A percentile compares a stretch with the other conserved stretches of the same genome.
Conservation (phyloP, 2,329 filamentous ascomycete species). For the Alternaria brassicae region DNA sequence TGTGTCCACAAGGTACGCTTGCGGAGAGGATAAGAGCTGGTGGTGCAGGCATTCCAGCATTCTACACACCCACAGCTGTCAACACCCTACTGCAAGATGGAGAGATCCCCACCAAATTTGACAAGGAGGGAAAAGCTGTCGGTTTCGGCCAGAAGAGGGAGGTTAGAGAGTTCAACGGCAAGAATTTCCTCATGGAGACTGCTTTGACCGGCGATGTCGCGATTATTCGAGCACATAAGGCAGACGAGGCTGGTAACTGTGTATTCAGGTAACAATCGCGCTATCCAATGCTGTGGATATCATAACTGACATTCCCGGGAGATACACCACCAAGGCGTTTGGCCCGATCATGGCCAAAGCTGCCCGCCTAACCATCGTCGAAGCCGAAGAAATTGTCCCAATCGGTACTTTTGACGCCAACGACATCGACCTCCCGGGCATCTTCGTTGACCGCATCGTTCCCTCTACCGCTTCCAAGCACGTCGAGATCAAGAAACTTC, state of each 20-base stretch:
- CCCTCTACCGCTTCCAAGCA: conserved; percentile 78
- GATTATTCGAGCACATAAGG: conserved; percentile 78
- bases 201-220: conserved; percentile 78
- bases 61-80: conserved; percentile 76
- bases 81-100: conserved; percentile 72
- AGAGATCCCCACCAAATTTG: conserved; percentile 69
- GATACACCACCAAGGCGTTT: conserved; percentile 50
- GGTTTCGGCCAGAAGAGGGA: conserved; percentile 72
- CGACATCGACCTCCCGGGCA: conserved; percentile 84
- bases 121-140: conserved; percentile 64
- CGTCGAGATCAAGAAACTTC: conserved; percentile 66
- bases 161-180: conserved; percentile 74
- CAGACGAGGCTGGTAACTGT: conserved; percentile 78
- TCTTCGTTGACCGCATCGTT: conserved; percentile 90
- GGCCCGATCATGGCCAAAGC: conserved; percentile 77
- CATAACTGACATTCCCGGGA: conserved; percentile 13
- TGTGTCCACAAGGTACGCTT: conserved; percentile 78
- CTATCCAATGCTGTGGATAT: neutral
- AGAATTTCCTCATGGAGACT: conserved; percentile 78
- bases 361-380: conserved; percentile 88
- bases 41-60: conserved; percentile 79
- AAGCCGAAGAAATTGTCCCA: conserved; percentile 93
- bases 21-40: conserved; percentile 75
- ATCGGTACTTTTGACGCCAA: conserved; percentile 84
- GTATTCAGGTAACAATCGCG: conserved; percentile 61